phyloP scores from a whole-genome alignment of 2,329 filamentous ascomycete genomes.

The Cordyceps militaris region DNA sequence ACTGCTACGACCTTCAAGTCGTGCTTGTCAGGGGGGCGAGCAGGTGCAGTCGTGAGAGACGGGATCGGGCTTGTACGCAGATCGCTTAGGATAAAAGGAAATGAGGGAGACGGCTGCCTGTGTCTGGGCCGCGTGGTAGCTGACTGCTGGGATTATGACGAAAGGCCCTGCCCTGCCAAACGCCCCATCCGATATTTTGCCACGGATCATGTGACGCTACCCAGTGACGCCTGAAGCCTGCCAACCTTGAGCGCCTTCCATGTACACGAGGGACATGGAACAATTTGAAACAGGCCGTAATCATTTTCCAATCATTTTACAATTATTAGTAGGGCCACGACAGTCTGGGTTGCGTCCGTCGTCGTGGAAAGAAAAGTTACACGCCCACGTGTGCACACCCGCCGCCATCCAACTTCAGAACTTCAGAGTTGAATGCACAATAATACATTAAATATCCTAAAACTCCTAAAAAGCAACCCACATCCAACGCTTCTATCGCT shows the following conservation, averaged over 20 bases:
- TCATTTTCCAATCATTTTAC: not conserved
- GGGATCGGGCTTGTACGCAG: not conserved
- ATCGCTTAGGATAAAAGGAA: not conserved
- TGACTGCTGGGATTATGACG: slow-evolving; percentile 22
- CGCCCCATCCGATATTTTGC: slow-evolving; percentile 22
- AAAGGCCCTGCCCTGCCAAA: slow-evolving; percentile 11
- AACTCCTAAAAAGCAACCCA: slow-evolving; percentile 6
- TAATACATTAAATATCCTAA: slow-evolving; percentile 5
- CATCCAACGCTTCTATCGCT: slow-evolving; percentile 9
- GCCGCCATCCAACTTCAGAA: too few species aligned
- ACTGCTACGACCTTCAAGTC: not conserved
- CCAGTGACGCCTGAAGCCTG: slow-evolving; percentile 17
- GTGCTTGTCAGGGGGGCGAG: not conserved
- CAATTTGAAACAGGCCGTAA: not conserved
- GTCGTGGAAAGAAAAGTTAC: not conserved
- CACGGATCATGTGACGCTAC: slow-evolving; percentile 27
- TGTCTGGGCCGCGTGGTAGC: slow-evolving; percentile 2
- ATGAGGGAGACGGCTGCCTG: slow-evolving; percentile 1
- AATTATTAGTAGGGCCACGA: not conserved
- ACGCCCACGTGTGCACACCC: not conserved
- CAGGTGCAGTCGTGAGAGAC: not conserved
- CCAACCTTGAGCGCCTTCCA: not conserved
- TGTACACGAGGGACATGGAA: not conserved
- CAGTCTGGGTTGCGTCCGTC: not conserved
- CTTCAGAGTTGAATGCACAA: not conserved